Evolutionary conservation across 352 stramenopile genomes (phyloP).

Genomic region (Phytophthora capsici): DNA sequence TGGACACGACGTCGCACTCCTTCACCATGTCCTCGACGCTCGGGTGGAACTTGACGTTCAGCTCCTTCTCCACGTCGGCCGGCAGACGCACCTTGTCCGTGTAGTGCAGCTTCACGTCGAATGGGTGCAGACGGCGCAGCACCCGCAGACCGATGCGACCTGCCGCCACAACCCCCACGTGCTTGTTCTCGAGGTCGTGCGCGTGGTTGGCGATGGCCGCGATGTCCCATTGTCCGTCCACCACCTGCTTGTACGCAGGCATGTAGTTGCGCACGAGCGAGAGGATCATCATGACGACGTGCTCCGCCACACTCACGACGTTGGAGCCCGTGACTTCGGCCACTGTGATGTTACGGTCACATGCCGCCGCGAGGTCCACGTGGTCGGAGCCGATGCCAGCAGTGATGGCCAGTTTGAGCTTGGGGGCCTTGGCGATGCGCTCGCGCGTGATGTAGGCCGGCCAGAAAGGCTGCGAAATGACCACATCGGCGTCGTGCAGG

Average conservation of each 20-base stretch:
- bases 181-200: constrained; percentile 54
- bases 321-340: constrained; percentile 55
- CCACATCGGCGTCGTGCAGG: constrained; percentile 46
- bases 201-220: constrained; percentile 40
- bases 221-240: constrained; percentile 52
- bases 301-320: constrained; percentile 49
- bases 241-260: constrained; percentile 48
- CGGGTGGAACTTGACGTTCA: constrained; percentile 45
- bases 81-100: constrained; percentile 51
- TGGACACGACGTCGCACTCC: constrained; percentile 77
- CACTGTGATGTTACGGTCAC: constrained; percentile 49
- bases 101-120: constrained; percentile 62
- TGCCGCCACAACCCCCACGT: constrained; percentile 45
- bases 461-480: constrained; percentile 63
- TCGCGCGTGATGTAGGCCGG: constrained; percentile 55
- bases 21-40: constrained; percentile 49
- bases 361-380: constrained; percentile 50
- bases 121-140: constrained; percentile 43
- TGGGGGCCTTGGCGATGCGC: constrained; percentile 47
- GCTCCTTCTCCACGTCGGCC: constrained; percentile 48
- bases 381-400: constrained; percentile 54
- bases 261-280: constrained; percentile 58
- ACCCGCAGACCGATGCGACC: constrained; percentile 50
- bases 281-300: constrained; percentile 55
- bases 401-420: constrained; percentile 53